phyloP scores from a whole-genome alignment of 345 rosid genomes.

The Salix caprea region DNA sequence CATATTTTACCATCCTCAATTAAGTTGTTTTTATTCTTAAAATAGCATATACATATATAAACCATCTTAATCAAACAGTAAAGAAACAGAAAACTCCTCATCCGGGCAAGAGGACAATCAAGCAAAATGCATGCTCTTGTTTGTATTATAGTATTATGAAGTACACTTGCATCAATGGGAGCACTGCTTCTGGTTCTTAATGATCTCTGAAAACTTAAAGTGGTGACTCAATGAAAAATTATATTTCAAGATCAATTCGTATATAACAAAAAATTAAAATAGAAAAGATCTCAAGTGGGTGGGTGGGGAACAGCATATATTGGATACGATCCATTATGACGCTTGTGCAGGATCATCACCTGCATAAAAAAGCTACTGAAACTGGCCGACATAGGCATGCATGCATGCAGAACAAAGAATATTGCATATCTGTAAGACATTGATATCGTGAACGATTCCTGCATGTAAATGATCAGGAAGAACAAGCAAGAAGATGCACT shows the following conservation, averaged over 20 bases:
- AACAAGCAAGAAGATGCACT: not conserved
- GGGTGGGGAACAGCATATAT: not conserved
- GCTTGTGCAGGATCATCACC: not conserved
- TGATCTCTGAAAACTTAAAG: not conserved
- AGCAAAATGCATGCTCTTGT: not conserved
- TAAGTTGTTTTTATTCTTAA: no score
- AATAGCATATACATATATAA: no score
- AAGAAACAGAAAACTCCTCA: no score
- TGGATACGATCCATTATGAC: not conserved
- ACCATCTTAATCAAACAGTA: no score
- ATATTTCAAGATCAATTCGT: not conserved
- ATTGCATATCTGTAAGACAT: conserved; percentile 9
- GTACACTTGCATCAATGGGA: no score
- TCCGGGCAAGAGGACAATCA: not conserved
- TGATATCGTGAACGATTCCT: not conserved
- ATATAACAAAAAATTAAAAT: not conserved
- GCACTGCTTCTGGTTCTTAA: not conserved
- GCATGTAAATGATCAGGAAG: conserved; percentile 1
- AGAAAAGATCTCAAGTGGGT: not conserved
- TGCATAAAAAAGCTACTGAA: not conserved
- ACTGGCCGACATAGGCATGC: conserved; percentile 19
- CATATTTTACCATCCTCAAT: no score
- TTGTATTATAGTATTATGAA: no score
- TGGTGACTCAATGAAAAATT: not conserved
- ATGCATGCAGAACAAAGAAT: conserved; percentile 11